A percentile compares a stretch with the other conserved stretches of the same genome.
These are phyloP conservation scores for Tulasnella sp. DNA, from an alignment of 768 basidiomycete species.

Conservation along the genomic window DNA sequence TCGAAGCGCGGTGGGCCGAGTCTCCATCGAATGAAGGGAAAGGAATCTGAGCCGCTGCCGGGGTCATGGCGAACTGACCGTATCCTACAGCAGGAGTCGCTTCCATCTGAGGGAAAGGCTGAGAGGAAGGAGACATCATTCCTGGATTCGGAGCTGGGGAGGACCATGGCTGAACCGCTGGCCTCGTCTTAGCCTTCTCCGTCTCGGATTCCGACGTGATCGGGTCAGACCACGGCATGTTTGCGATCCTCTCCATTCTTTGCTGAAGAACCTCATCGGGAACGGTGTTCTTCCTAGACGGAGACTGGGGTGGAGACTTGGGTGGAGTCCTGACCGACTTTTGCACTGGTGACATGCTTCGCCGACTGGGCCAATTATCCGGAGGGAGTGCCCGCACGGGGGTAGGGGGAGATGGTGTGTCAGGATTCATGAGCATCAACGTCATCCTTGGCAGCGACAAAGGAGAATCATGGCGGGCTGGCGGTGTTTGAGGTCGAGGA, in stretches of 20 bases:
- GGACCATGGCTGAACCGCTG: neutral
- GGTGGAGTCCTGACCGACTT: neutral
- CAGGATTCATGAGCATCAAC: slow-evolving; percentile 27
- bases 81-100: neutral
- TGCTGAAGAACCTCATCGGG: slow-evolving; percentile 6
- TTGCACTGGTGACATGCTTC: neutral
- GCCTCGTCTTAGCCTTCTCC: neutral
- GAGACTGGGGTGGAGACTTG: neutral
- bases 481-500: slow-evolving; percentile 9
- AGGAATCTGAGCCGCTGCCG: neutral
- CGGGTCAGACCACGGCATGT: neutral
- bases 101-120: neutral
- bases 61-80: slow-evolving; percentile 5
- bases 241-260: neutral
- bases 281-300: neutral
- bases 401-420: slow-evolving; percentile 25
- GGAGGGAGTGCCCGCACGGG: neutral
- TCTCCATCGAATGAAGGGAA: neutral
- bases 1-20: neutral
- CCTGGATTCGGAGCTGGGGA: neutral
- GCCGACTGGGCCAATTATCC: neutral
- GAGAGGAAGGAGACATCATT: neutral
- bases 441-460: slow-evolving; percentile 20
- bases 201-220: slow-evolving; percentile 12
- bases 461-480: slow-evolving; percentile 11